Base-by-base conservation (phyloP, 176 grass and related monocot genomes). In the Alloteropsis semialata region DNA sequence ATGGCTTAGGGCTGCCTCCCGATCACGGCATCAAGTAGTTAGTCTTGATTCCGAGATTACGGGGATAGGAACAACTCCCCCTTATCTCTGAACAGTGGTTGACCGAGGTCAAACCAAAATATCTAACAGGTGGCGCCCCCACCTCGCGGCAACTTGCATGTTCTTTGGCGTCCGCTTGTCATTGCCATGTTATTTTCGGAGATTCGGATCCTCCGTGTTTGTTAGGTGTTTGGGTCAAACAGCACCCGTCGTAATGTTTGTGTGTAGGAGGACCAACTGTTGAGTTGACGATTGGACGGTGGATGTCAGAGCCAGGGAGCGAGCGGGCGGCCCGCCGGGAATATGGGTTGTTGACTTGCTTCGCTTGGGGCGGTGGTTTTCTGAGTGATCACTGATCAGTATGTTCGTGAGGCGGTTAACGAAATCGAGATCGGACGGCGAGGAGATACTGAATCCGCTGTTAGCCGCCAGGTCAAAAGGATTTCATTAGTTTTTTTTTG, bases 211-310 rank as follows among this genome's bases (percentile, higher is more conserved):
- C 56, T 16, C 5, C 46, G 34, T 58, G 22, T 25, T 10, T 56
- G 41, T 28, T 70, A 27, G 50, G 17, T n/a, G 37, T 67, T 39
- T 15, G 84, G 44, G 77, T 81, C 82, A 81, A 85, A 85, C 11
- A 16, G 25, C 49, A 80, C 45, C n/a, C 45, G 19, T 28, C 33
- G 18, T 17, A 8, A 9, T 32, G 45, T n/a, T n/a, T n/a, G n/a
- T n/a, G n/a, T 22, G 6, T 36, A 3, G 19, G 17, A 18, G 16
- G 36, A 0, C 10, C 25, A 32, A 3, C 27, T n/a, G 28, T 8
- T 65, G 15, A 8, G 14, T 66, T 30, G 60, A 16, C 77, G 48
- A 50, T 3, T 22, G 10, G 60, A 17, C 21, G 30, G 19, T 50
- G 60, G 43, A 49, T 25, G 28, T 64, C 76, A 15, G 48, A 30